These are phyloP conservation scores for Tillandsia fasciculata DNA, from an alignment of 176 grass and related monocot species.

Conservation along the genomic window DNA sequence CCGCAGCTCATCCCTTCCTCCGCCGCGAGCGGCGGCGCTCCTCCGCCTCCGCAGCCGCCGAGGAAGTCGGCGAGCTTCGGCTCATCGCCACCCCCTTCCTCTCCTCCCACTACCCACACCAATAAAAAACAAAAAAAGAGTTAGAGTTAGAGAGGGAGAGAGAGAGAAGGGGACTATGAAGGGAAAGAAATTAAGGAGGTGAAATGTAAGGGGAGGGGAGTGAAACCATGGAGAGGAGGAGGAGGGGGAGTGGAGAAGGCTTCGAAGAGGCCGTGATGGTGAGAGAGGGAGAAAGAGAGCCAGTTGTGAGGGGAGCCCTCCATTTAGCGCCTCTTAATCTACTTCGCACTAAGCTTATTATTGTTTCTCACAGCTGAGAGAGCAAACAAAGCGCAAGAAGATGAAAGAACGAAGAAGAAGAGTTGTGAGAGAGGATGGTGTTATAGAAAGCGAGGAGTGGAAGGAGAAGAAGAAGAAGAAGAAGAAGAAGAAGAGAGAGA, in stretches of 20 bases:
- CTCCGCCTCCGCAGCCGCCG: constrained; percentile 14
- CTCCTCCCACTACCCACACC: constrained; percentile 10
- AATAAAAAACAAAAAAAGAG: neutral
- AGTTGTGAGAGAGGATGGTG: neutral
- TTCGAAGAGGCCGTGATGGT: constrained; percentile 63
- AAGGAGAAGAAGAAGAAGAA: no score
- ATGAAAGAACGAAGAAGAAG: constrained; percentile 18
- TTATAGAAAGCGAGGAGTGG: neutral
- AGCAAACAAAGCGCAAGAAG: constrained; percentile 15
- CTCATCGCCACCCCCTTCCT: constrained; percentile 19
- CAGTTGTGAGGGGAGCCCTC: constrained; percentile 65
- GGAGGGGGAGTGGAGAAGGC: constrained; percentile 40
- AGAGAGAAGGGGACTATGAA: neutral
- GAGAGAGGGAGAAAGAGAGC: constrained; percentile 90
- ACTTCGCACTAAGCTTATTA: constrained; percentile 9
- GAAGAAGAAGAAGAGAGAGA: constrained; percentile 3
- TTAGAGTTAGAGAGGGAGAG: neutral
- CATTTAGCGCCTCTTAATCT: constrained; percentile 30
- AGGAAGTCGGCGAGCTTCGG: constrained; percentile 92
- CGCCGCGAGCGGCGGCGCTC: neutral
- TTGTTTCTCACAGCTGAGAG: constrained; percentile 7
- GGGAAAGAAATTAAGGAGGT: neutral
- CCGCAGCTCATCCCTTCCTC: constrained; percentile 19
- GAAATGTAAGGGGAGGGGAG: neutral
- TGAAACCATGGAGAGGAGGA: constrained; percentile 5